Base-by-base conservation (phyloP, 768 basidiomycete species). In the Mycena chlorophos region DNA sequence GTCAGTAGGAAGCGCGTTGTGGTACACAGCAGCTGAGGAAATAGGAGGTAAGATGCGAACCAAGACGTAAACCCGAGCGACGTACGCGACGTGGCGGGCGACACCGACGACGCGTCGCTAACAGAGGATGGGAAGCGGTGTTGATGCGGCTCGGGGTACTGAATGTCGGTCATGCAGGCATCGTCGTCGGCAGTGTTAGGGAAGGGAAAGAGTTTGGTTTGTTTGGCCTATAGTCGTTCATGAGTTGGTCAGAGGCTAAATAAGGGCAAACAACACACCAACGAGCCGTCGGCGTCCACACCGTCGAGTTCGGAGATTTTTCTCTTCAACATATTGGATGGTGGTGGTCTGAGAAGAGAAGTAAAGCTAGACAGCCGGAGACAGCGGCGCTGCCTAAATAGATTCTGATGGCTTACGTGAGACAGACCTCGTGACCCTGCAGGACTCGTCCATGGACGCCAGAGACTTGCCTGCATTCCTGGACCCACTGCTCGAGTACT, bases 121-220 rank as follows among this genome's bases (percentile, higher is more conserved):
- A 82, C 81, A 67, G 82, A 80, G 31, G 88, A 89, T 25, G 80
- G 74, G 53, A 87, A 75, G 54, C 87, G 88, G 37, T 76, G 73
- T 65, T 89, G 89, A 65, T 78, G 75, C 61, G 78, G 73, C 63
- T 76, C 73, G 62, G 78, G 77, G 63, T 69, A 78, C 60, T 87
- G 83, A 68, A 79, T 78, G 61, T 87, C 86, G 65, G 79, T 83
- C 90, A 92, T 92, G 62, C 79, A 73, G 59, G 85, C 78, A 68
- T 91, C 89, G 64, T 74, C 70, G 69, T 89, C 86, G 57, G 72
- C 67, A 56, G 82, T 79, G 64, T 86, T 81, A 52, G 88, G 89
- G 69, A 90, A 91, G 42, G 88, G 86, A 54, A 90, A 75, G 51
- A 88, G 77, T 75, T 87, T 90, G 22, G 88, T 58, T 67, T 90